Base-by-base conservation (phyloP, 192 early-diverging fungal species). In the Backusella macrospora region DNA sequence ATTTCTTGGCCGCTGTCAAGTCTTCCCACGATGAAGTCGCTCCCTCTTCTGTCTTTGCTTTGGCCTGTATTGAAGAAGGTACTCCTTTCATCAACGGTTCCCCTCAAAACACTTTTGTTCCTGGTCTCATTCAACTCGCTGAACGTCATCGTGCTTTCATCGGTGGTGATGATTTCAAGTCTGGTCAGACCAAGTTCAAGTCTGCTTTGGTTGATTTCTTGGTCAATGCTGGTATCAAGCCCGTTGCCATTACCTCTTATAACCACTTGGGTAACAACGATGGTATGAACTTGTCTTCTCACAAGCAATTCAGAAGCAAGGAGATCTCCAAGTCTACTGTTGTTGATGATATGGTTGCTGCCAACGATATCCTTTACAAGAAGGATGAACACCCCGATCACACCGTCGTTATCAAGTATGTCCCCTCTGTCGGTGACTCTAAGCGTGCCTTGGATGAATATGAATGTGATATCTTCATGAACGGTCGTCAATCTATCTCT, bases 251-350 rank as follows among this genome's bases (percentile, higher is more conserved):
- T 77, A 96, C 96, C 44, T 93, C 90, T 48, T 99, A 98, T 90
- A 98, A 98, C 88, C 96, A 98, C 81, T 89, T 99, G 78, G 98
- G 98, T 72, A 99, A 99, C 93, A 99, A 99, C 83, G 98, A 99
- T 85, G 98, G 98, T 46, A 93, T 91, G 88, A 99, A 99, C 89
- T 88, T 99, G 84, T 95, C 93, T 40, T 95, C 96, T 38, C 96
- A 94, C 15, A 88, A 94, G 85, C 98, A 99, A 91, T 99, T 99
- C 91, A 92, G 98, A 59, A 93, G 91, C 81, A 99, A 99, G 94
- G 98, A 99, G 82, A 99, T 99, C 83, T 96, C 95, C 77, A 99
- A 99, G 90, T 93, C 91, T 78, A 96, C 90, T 81, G 98, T 99
- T 48, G 98, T 99, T 67, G 98, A 99, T 82, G 98, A 99, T 80